These are phyloP conservation scores for Clitopilus passeckerianus DNA, from an alignment of 768 basidiomycete genomes.

Conservation along the genomic window DNA sequence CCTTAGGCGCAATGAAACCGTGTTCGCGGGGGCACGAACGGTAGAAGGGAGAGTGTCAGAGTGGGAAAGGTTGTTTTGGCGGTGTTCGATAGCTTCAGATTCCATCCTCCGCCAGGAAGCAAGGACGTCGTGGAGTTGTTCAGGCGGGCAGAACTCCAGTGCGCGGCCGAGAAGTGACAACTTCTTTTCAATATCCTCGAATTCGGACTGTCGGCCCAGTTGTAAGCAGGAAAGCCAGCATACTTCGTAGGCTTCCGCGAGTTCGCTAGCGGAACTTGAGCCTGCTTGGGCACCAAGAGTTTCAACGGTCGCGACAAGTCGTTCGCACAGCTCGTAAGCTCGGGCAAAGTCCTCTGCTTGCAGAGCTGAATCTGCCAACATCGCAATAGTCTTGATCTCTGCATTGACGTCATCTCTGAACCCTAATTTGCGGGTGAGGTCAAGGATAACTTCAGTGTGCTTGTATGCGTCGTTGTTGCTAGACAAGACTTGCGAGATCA, in stretches of 20 bases:
- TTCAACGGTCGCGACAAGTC: conserved; percentile 65
- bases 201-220: conserved; percentile 80
- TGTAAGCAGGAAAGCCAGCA: conserved; percentile 91
- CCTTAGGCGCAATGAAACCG: conserved; percentile 20
- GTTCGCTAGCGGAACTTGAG: conserved; percentile 22
- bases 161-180: conserved; percentile 74
- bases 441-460: conserved; percentile 88
- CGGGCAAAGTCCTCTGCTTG: conserved; percentile 74
- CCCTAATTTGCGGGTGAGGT: conserved; percentile 86
- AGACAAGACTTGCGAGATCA: conserved; percentile 84
- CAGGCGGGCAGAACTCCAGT: conserved; percentile 81
- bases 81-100: conserved; percentile 50
- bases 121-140: conserved; percentile 75
- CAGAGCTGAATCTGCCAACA: conserved; percentile 87
- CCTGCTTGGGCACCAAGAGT: conserved; percentile 37
- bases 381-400: conserved; percentile 78
- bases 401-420: conserved; percentile 69
- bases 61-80: conserved; percentile 35
- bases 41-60: conserved; percentile 5
- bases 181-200: conserved; percentile 60
- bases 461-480: conserved; percentile 85
- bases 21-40: conserved; percentile 9
- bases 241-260: conserved; percentile 62
- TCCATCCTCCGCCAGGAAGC: conserved; percentile 73
- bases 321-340: conserved; percentile 67